Evolutionary conservation across 768 basidiomycete species (phyloP), one percentile per base, ranked within the genome.

Genomic region (Lenzites betulinus): DNA sequence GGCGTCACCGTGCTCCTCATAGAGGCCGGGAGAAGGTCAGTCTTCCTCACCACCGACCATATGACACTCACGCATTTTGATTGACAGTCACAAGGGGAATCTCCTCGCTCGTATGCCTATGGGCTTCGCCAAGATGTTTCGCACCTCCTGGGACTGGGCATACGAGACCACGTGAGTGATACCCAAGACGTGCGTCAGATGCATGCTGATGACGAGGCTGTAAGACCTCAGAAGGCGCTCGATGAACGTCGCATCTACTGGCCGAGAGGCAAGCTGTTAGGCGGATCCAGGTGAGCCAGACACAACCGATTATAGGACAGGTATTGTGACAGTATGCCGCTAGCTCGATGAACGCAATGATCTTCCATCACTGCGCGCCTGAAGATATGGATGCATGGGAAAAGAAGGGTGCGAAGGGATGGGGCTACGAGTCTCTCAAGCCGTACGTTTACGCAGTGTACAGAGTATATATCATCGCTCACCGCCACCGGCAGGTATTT

Each of bases 1-100:
- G 71, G 69, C 1, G 64, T 82, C 23, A 75, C 77, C 18, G 83
- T 87, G 20, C 74, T 87, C 12, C 68, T 87, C 1, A 64, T 87
- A 1, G 85, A 87, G 65, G 79, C 84, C 18, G 85, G 85, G 1
- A 76, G 73, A 54, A 88, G 86, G 87, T 85, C 3, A 16, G 42
- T 26, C 25, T n/a, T 8, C 22, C 7, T 30, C 12, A 3, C 3
- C 25, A 18, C 18, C 22, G 43, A 4, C 28, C 18, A 30, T 44
- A 18, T 36, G 23, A 9, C 26, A 4, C 39, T 39, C 11, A 20
- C 25, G 2, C 22, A 18, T 36, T 15, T 2, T 33, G n/a, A n/a
- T n/a, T n/a, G n/a, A 15, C 20, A 65, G 66, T 41, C 53, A 66
- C 38, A 44, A 60, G 26, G 50, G 47, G 25, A 51, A 51, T 23